Conservation (phyloP, 805 yeast species). For the Ogataea haglerorum region DNA sequence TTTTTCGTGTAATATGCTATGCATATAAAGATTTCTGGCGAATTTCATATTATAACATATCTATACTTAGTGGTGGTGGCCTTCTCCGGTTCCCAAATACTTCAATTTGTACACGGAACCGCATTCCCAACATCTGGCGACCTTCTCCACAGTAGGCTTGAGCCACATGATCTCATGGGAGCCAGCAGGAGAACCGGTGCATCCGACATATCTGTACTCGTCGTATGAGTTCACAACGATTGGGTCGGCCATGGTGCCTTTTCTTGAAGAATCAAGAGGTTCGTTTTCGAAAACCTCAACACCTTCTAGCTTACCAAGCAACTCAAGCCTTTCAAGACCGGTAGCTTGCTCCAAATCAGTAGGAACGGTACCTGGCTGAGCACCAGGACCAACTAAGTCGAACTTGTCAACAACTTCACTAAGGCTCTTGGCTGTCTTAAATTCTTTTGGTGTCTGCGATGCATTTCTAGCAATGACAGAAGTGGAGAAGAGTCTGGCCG, state of each 20-base stretch:
- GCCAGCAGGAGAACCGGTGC: slow-evolving; percentile 94
- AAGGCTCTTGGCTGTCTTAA: slow-evolving; percentile 63
- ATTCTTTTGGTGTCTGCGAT: slow-evolving; percentile 34
- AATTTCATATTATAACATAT: slow-evolving; percentile 8
- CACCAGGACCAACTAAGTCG: slow-evolving; percentile 89
- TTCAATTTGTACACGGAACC: slow-evolving; percentile 91
- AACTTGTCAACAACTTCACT: slow-evolving; percentile 76
- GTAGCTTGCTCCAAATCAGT: slow-evolving; percentile 95
- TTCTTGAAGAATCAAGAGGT: slow-evolving; percentile 84
- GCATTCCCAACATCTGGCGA: slow-evolving; percentile 98
- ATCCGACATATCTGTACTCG: slow-evolving; percentile 92
- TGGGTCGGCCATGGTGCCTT: slow-evolving; percentile 89
- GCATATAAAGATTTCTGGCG: slow-evolving; percentile 2
- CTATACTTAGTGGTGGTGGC: slow-evolving; percentile 49
- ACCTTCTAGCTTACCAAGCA: slow-evolving; percentile 93
- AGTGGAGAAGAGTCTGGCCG: slow-evolving; percentile 36
- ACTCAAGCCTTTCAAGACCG: slow-evolving; percentile 95
- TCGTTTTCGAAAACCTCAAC: slow-evolving; percentile 87
- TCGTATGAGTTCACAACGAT: slow-evolving; percentile 85
- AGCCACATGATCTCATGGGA: slow-evolving; percentile 92
- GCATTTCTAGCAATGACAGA: slow-evolving; percentile 26
- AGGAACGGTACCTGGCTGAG: slow-evolving; percentile 77
- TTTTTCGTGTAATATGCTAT: neutral
- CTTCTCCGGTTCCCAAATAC: slow-evolving; percentile 75
- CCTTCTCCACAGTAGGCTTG: slow-evolving; percentile 76